A percentile compares a stretch with the other conserved stretches of the same genome.
phyloP scores from a whole-genome alignment of 176 grass and related monocot species.

The Ampelocalamus luodianensis region DNA sequence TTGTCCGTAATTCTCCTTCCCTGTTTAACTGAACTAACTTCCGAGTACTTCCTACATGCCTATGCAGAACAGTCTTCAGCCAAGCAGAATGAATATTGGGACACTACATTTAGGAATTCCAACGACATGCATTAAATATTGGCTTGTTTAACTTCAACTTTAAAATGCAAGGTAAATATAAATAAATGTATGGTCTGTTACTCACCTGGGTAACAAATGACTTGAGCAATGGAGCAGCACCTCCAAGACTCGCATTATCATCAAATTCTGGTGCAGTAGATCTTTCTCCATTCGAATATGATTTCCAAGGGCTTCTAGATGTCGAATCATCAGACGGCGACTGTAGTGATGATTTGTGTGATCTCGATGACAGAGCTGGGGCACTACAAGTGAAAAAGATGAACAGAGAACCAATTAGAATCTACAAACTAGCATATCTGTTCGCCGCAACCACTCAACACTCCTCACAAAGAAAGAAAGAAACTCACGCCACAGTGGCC shows the following conservation, averaged over 20 bases:
- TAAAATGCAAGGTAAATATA: constrained; percentile 19
- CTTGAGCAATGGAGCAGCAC: constrained; percentile 80
- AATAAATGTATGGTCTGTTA: constrained; percentile 22
- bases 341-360: constrained; percentile 70
- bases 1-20: constrained; percentile 7
- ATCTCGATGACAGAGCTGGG: constrained; percentile 81
- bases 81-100: constrained; percentile 37
- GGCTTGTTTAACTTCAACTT: constrained; percentile 7
- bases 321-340: constrained; percentile 49
- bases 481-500: not conserved
- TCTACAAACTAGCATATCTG: not conserved
- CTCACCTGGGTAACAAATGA: constrained; percentile 95
- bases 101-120: not conserved
- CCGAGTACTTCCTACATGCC: constrained; percentile 16
- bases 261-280: constrained; percentile 61
- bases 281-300: constrained; percentile 82
- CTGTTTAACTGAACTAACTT: constrained; percentile 1
- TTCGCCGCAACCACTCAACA: constrained; percentile 32
- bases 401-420: constrained; percentile 19
- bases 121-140: constrained; percentile 1
- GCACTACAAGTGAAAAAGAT: constrained; percentile 63
- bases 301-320: constrained; percentile 78
- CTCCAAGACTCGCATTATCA: constrained; percentile 75
- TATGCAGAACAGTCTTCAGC: not conserved
- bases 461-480: not conserved